Evolutionary conservation across 2,329 filamentous ascomycete genomes (phyloP), one percentile per base, ranked within the genome.

Genomic region (Capronia coronata): DNA sequence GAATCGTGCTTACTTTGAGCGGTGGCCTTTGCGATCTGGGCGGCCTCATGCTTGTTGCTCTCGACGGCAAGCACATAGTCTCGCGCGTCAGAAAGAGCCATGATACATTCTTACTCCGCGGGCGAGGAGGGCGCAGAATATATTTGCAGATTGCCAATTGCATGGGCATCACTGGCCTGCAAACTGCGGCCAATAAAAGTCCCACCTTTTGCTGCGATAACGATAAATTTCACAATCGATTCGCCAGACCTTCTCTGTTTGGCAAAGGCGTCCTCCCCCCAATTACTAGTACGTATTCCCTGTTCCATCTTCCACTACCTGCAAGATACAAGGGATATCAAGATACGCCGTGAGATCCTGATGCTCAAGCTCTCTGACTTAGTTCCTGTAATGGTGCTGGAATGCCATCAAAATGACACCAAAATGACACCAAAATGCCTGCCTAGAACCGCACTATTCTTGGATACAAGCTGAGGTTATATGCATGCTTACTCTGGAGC

Each of bases 11-110:
- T 34, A 74, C 72, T 70, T 59, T 71, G 64, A 25, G 73, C 71
- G 50, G 69, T 68, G 43, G 63, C 58, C 48, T 65, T 63, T 18
- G 72, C 72, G 57, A 75, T 71, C 46, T 64, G 59, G 47, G 65
- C 65, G 29, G 73, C 72, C 59, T 71, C 71, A 45, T 67, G 63
- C 56, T 69, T 71, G 57, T 74, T 66, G 49, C 68, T 67, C 54
- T 74, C 71, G 29, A 72, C 66, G 40, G 68, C 67, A 59, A 75
- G 64, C 63, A 75, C 64, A 57, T 73, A 75, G 19, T 66, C 68
- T 64, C 72, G 71, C 55, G 73, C 61, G 55, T 71, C 72, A 51
- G 71, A 73, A 69, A 73, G 40, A 41, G 58, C 58, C 59, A 61
- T 61, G 46, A 54, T 46, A 58, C 57, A 57, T 59, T 47, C 14